Evolutionary conservation across 345 rosid species (phyloP), one percentile per base, ranked within the genome.

Genomic region (Salix udensis): DNA sequence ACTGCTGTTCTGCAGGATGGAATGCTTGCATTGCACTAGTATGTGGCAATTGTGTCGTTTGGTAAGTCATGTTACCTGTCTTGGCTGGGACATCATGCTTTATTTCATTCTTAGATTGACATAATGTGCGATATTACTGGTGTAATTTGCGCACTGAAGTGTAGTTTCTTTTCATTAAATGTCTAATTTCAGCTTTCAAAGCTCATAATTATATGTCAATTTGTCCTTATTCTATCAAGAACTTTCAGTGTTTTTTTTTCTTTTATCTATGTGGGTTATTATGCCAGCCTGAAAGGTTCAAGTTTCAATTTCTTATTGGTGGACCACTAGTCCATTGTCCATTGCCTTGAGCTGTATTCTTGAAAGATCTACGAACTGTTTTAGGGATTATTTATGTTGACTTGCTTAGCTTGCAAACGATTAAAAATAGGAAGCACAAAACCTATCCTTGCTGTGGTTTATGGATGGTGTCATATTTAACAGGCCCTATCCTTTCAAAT

Each of bases 21-120:
- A 96, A 93, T 83, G 99, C 99, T 76, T 96, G 98, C 88, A 85
- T 92, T 77, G 99, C 99, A 0, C 89, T 96, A 50, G 99, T 96
- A 77, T 93, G 96, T 2, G 99, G 99, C 84, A 96, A 93, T 77
- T 93, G 98, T 68, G 97, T 96, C 68, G 97, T 93, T 68, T 96
- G 99, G 99, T 96, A 86, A 85, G 91, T 78, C 37, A 36, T 14
- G 37, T 18, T 40, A 68, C 50, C 21, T 53, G 16, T 67, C 52
- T 46, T 68, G 72, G 58, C 74, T 62, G 40, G 10, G 15, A 19
- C 15, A 19, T 23, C 23, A 11, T 13, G 36, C n/a, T 60, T 53
- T 70, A 37, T 16, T 36, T 26, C 19, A 18, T 11, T 26, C 60
- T n/a, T 68, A 53, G 26, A 53, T 24, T 40, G 64, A 15, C 11